Percentiles rank a stretch among this genome's conserved stretches.
Evolutionary conservation across 108 stramenopile genomes (phyloP).

Genomic region (Pseudonitzschia multiseries): DNA sequence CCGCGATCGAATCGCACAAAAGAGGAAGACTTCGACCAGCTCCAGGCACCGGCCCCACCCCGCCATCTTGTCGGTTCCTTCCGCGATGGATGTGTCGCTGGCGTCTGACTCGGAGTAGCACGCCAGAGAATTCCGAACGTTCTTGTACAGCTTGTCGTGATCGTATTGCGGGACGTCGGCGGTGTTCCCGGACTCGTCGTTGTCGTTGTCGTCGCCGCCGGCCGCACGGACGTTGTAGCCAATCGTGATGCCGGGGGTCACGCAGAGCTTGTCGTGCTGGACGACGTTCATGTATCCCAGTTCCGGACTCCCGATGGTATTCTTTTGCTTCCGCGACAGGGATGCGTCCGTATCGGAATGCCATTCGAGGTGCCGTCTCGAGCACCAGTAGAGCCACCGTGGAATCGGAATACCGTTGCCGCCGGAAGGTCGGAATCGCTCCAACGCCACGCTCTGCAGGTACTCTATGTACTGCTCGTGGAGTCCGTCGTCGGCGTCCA

Average conservation of each 20-base stretch:
- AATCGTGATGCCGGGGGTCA: slow-evolving; percentile 79
- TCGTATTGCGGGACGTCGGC: slow-evolving; percentile 52
- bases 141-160: slow-evolving; percentile 41
- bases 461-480: slow-evolving; percentile 53
- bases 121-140: slow-evolving; percentile 10
- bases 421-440: slow-evolving; percentile 29
- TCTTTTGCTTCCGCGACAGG: background rate
- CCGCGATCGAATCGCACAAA: slow-evolving; percentile 73
- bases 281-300: slow-evolving; percentile 39
- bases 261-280: slow-evolving; percentile 52
- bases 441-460: slow-evolving; percentile 55
- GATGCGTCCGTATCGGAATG: slow-evolving; percentile 36
- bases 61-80: too few species aligned
- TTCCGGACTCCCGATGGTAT: slow-evolving; percentile 22
- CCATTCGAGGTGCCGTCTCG: slow-evolving; percentile 72
- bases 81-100: too few species aligned
- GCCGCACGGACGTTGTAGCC: slow-evolving; percentile 74
- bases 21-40: slow-evolving; percentile 46
- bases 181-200: slow-evolving; percentile 9
- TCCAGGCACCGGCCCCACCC: slow-evolving; percentile 44
- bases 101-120: too few species aligned
- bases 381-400: slow-evolving; percentile 66
- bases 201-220: too few species aligned
- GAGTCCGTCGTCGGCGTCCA: slow-evolving; percentile 87
- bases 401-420: background rate